Conservation (phyloP, 1,284 basidiomycete species). For the Rugosomyces carneus region DNA sequence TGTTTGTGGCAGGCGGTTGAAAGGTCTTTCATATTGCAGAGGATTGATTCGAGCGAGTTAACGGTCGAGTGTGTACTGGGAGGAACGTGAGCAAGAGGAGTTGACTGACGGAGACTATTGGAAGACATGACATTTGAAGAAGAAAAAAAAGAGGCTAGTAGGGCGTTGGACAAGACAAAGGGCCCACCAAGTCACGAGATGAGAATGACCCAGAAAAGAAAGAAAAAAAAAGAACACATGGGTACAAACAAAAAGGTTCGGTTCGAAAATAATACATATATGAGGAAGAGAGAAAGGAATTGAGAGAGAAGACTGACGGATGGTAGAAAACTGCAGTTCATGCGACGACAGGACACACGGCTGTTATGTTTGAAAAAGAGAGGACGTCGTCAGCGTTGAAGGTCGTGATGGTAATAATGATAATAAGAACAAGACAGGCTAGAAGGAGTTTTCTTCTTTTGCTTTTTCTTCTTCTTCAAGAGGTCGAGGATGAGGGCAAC, state of each 20-base stretch:
- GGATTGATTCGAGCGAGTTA: constrained; percentile 33
- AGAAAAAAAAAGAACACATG: neutral
- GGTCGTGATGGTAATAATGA: constrained; percentile 37
- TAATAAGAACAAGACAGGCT: constrained; percentile 13
- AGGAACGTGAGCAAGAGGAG: constrained; percentile 17
- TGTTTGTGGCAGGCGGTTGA: constrained; percentile 49
- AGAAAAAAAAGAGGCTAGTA: neutral
- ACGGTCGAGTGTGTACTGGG: constrained; percentile 40
- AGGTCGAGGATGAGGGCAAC: constrained; percentile 31
- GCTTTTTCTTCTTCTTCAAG: constrained; percentile 15
- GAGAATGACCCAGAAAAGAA: constrained; percentile 5
- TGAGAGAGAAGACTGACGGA: constrained; percentile 28
- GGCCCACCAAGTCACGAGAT: constrained; percentile 6
- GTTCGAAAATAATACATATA: neutral
- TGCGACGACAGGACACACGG: constrained; percentile 25
- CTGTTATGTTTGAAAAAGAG: constrained; percentile 22
- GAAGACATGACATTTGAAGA: constrained; percentile 7
- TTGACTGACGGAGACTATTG: constrained; percentile 10
- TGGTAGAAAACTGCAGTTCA: constrained; percentile 26
- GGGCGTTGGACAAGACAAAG: neutral
- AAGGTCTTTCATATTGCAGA: constrained; percentile 67
- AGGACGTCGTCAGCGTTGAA: constrained; percentile 48
- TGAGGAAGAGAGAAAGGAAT: neutral
- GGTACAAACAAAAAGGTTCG: constrained; percentile 13
- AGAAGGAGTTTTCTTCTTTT: neutral